Conservation (phyloP, 2,329 filamentous ascomycete genomes). For the Thielaviopsis punctulata region DNA sequence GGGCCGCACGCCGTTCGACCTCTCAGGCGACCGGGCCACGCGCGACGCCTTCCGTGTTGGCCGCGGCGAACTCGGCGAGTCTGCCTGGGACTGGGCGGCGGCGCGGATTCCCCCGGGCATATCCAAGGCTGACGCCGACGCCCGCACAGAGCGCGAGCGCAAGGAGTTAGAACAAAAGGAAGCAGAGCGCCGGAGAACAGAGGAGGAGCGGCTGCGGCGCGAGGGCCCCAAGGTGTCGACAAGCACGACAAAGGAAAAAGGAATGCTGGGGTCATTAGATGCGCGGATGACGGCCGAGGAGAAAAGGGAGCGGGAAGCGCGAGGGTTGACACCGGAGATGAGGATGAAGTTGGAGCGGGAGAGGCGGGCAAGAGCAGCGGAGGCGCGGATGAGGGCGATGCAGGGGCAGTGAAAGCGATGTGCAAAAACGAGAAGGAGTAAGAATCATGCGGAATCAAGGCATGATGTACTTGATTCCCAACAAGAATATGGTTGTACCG, state of each 20-base stretch:
- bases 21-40: slow-evolving; percentile 70
- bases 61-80: slow-evolving; percentile 63
- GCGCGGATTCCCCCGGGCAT: slow-evolving; percentile 58
- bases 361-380: slow-evolving; percentile 74
- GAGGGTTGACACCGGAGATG: slow-evolving; percentile 79
- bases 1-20: slow-evolving; percentile 71
- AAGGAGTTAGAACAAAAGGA: slow-evolving; percentile 51
- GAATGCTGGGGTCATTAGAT: slow-evolving; percentile 37
- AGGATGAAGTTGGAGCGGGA: slow-evolving; percentile 71
- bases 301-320: slow-evolving; percentile 63
- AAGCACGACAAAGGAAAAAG: slow-evolving; percentile 32
- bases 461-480: too few species aligned
- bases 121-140: slow-evolving; percentile 52
- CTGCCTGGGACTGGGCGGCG: slow-evolving; percentile 58
- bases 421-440: not conserved
- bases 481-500: too few species aligned
- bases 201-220: slow-evolving; percentile 52
- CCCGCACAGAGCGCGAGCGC: slow-evolving; percentile 52
- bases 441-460: not conserved
- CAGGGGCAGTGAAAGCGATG: slow-evolving; percentile 21
- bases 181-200: slow-evolving; percentile 50
- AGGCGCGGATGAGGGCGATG: slow-evolving; percentile 64
- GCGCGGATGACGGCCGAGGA: slow-evolving; percentile 62
- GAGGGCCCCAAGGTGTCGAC: slow-evolving; percentile 44
- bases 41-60: slow-evolving; percentile 85